These are phyloP conservation scores for Hypoxylon sp. DNA, from an alignment of 2,329 filamentous ascomycete species.

Conservation along the genomic window DNA sequence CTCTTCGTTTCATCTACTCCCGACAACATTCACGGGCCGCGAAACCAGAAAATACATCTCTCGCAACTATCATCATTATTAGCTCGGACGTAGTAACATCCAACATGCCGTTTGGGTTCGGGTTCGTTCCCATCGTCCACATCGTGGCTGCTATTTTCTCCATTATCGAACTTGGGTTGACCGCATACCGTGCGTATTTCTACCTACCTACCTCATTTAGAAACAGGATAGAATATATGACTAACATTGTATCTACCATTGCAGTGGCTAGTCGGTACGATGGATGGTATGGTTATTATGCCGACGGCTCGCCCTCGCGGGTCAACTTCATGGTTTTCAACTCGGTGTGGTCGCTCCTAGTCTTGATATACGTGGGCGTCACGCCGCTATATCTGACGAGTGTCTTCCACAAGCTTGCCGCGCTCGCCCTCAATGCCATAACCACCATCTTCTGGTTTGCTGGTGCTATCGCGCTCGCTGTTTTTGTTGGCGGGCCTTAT, in stretches of 20 bases:
- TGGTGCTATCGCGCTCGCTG: conserved; percentile 83
- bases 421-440: conserved; percentile 77
- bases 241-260: conserved; percentile 18
- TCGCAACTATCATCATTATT: not conserved
- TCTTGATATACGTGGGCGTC: conserved; percentile 78
- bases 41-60: not conserved
- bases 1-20: not conserved
- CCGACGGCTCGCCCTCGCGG: conserved; percentile 63
- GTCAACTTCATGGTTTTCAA: conserved; percentile 87
- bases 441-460: conserved; percentile 94
- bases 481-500: conserved; percentile 69
- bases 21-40: not conserved
- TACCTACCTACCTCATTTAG: not conserved
- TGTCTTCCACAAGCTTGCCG: conserved; percentile 74
- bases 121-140: conserved; percentile 74
- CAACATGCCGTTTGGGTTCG: conserved; percentile 66
- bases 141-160: conserved; percentile 76
- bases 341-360: conserved; percentile 81
- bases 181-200: conserved; percentile 74
- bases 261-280: conserved; percentile 68
- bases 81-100: not conserved
- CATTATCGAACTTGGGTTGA: conserved; percentile 81
- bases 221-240: not conserved
- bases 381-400: conserved; percentile 74
- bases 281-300: conserved; percentile 53